A percentile compares a stretch with the other conserved stretches of the same genome.
Conservation (phyloP, 225 moss, liverwort and hornwort genomes). For the Thuidium tamariscinum region DNA sequence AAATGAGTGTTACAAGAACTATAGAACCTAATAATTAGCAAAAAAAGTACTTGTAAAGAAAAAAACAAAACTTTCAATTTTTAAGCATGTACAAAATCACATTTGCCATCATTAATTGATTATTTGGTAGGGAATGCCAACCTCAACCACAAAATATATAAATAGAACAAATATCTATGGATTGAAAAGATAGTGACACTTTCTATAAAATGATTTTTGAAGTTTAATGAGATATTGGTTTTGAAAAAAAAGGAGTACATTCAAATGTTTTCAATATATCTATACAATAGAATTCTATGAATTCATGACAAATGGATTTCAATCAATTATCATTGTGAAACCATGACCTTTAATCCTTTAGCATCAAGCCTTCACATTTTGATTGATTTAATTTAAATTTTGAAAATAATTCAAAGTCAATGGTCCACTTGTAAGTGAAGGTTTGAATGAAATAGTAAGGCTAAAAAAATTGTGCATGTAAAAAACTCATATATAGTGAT, state of each 20-base stretch:
- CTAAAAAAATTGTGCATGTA: no score
- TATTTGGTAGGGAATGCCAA: neutral
- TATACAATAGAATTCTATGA: neutral
- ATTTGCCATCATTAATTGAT: neutral
- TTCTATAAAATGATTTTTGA: neutral
- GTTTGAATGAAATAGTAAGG: no score
- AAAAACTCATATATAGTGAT: no score
- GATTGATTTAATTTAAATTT: no score
- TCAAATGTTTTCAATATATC: fast-evolving
- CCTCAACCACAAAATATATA: fast-evolving
- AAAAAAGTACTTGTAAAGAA: no score
- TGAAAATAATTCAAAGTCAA: no score
- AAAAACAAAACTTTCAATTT: neutral
- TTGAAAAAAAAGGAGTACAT: neutral
- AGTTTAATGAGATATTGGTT: neutral
- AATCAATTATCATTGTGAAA: neutral
- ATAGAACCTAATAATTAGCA: fast-evolving
- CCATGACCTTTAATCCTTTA: neutral
- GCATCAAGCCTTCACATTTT: no score
- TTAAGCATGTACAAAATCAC: neutral
- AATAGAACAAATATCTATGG: neutral
- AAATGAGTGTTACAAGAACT: neutral
- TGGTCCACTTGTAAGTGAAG: no score
- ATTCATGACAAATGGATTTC: neutral
- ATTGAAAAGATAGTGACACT: neutral